Evolutionary conservation across 768 basidiomycete genomes (phyloP).

Genomic region (Mycena latifolia): DNA sequence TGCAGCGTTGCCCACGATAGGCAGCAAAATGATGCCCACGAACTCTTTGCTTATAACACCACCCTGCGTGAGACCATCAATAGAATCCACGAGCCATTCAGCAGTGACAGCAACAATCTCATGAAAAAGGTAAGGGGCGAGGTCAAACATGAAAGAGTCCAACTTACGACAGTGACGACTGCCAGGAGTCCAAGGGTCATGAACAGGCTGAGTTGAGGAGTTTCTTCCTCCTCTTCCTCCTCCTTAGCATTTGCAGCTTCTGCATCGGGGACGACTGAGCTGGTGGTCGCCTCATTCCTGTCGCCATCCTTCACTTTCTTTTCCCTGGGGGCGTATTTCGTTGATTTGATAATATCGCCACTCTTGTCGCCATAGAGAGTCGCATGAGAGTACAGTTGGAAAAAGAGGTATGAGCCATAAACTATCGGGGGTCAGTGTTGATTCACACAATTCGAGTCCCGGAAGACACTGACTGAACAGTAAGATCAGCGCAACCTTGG

Average conservation of each 20-base stretch:
- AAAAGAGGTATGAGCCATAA: slow-evolving; percentile 80
- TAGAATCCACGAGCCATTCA: slow-evolving; percentile 85
- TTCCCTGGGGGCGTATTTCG: slow-evolving; percentile 47
- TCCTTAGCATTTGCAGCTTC: slow-evolving; percentile 30
- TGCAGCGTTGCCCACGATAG: slow-evolving; percentile 93
- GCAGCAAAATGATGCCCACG: slow-evolving; percentile 86
- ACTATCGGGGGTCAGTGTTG: slow-evolving; percentile 61
- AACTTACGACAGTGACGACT: slow-evolving; percentile 73
- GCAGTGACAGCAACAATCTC: slow-evolving; percentile 74
- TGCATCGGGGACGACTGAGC: slow-evolving; percentile 16
- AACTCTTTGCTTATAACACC: slow-evolving; percentile 81
- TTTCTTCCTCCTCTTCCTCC: slow-evolving; percentile 57
- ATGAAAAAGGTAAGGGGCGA: slow-evolving; percentile 39
- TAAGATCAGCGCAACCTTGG: slow-evolving; percentile 79
- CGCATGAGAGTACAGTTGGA: slow-evolving; percentile 84
- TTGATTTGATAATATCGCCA: slow-evolving; percentile 49
- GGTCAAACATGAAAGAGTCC: slow-evolving; percentile 33
- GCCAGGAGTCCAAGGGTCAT: slow-evolving; percentile 68
- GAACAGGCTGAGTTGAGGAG: slow-evolving; percentile 66
- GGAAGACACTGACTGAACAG: slow-evolving; percentile 69
- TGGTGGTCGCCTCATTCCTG: slow-evolving; percentile 10
- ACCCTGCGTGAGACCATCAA: slow-evolving; percentile 73
- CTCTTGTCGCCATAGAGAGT: slow-evolving; percentile 71
- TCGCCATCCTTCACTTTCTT: slow-evolving; percentile 43
- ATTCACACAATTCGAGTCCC: slow-evolving; percentile 47